Evolutionary conservation across 106 monocot genomes (phyloP).

Genomic region (Phalaenopsis equestris): DNA sequence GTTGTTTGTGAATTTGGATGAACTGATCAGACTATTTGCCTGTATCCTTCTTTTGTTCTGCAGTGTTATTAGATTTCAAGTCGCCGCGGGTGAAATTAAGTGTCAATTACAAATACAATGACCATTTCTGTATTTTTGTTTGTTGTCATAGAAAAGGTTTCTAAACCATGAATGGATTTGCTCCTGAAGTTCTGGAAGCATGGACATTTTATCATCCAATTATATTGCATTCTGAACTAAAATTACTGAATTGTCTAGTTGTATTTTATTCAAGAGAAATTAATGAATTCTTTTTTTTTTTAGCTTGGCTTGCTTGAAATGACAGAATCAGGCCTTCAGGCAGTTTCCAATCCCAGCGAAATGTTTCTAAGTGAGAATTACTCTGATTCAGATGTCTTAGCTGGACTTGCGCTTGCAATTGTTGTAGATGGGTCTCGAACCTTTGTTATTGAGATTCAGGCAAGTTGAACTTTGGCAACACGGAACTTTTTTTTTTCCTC

Average conservation of each 20-base stretch:
- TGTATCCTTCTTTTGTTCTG: background rate
- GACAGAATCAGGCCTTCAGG: slow-evolving; percentile 81
- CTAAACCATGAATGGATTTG: background rate
- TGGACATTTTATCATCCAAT: background rate
- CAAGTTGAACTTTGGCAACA: slow-evolving; percentile 9
- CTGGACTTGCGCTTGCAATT: slow-evolving; percentile 88
- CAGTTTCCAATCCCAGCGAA: slow-evolving; percentile 88
- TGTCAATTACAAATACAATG: background rate
- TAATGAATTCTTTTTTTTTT: slow-evolving; percentile 3
- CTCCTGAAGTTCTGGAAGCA: background rate
- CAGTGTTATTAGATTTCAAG: background rate
- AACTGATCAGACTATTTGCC: background rate
- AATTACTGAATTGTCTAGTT: background rate
- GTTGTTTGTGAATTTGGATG: background rate
- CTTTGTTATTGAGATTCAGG: slow-evolving; percentile 92
- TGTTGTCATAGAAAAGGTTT: background rate
- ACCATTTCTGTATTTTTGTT: background rate
- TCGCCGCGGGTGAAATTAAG: background rate
- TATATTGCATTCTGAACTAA: background rate
- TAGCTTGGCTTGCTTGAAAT: slow-evolving; percentile 98
- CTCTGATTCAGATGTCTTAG: slow-evolving; percentile 72
- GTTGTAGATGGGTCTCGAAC: slow-evolving; percentile 84
- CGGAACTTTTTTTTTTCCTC: background rate
- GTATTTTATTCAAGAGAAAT: background rate
- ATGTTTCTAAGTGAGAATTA: slow-evolving; percentile 75